Evolutionary conservation across 805 yeast species (phyloP).

Genomic region (Myxozyma geophila): DNA sequence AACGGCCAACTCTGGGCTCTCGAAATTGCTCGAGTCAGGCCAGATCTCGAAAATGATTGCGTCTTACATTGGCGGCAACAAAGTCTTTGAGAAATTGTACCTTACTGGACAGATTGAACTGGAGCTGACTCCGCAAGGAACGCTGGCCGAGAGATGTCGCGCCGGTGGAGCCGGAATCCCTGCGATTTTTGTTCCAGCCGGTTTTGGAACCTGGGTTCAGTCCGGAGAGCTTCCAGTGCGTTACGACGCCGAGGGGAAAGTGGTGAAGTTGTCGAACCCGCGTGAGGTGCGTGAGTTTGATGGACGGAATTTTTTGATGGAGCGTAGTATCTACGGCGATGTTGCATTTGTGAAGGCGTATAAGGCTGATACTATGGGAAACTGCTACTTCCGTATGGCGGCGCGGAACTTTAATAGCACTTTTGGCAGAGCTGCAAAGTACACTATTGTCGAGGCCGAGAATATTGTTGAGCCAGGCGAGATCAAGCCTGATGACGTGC

Average conservation of each 20-base stretch:
- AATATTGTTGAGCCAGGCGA: constrained; percentile 55
- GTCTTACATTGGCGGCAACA: constrained; percentile 52
- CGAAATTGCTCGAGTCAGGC: constrained; percentile 49
- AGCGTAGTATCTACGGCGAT: constrained; percentile 51
- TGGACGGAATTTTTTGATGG: constrained; percentile 52
- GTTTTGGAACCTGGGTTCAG: constrained; percentile 58
- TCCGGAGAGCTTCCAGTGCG: constrained; percentile 54
- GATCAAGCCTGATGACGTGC: constrained; percentile 52
- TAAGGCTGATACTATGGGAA: constrained; percentile 56
- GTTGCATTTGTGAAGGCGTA: constrained; percentile 55
- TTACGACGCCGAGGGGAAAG: constrained; percentile 48
- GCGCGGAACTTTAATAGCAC: constrained; percentile 54
- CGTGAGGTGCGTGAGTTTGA: constrained; percentile 51
- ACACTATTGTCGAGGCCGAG: constrained; percentile 57
- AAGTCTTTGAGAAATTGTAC: constrained; percentile 50
- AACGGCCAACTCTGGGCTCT: constrained; percentile 52
- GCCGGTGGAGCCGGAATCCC: constrained; percentile 59
- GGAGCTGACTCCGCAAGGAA: constrained; percentile 58
- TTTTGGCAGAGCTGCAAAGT: constrained; percentile 53
- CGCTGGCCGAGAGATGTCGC: constrained; percentile 54
- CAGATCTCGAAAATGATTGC: constrained; percentile 53
- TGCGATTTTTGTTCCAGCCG: constrained; percentile 56
- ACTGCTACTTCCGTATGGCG: constrained; percentile 54
- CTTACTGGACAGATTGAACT: constrained; percentile 52
- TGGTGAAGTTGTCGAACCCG: constrained; percentile 48